Evolutionary conservation across 495 filamentous ascomycete species (phyloP).

Genomic region (Pseudomonodictys pantanalensis): DNA sequence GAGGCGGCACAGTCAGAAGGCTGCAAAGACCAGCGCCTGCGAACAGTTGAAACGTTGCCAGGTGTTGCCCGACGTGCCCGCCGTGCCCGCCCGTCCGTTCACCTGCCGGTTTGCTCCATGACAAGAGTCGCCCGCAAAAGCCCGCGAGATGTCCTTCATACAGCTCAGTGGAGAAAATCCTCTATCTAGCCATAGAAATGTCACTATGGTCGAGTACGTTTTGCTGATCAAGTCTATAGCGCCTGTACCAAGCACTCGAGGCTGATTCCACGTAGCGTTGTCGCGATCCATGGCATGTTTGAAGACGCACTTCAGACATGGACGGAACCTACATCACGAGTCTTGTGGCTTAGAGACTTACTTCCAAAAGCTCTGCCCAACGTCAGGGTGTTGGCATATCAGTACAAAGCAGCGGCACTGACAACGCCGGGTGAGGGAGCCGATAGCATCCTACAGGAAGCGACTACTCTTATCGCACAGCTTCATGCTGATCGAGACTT

Average conservation of each 20-base stretch:
- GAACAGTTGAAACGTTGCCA: no score
- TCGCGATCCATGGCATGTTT: conserved; percentile 14
- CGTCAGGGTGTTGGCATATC: conserved; percentile 4
- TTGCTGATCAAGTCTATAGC: background rate
- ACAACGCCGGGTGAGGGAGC: conserved; percentile 1
- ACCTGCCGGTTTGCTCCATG: no score
- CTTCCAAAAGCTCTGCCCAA: conserved; percentile 2
- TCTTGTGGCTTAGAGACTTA: conserved; percentile 16
- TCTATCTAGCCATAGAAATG: background rate
- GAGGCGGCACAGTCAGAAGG: no score
- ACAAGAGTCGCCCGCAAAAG: no score
- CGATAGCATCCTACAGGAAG: conserved; percentile 7
- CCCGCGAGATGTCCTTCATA: background rate
- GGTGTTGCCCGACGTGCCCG: no score
- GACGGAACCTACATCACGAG: background rate
- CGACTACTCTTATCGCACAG: conserved; percentile 3
- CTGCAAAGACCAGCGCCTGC: no score
- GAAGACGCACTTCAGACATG: conserved; percentile 15
- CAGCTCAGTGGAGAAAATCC: background rate
- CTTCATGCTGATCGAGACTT: conserved; percentile 16
- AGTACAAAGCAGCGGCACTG: conserved; percentile 6
- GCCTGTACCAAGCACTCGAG: background rate
- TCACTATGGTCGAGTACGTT: conserved; percentile 1
- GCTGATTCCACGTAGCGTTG: conserved; percentile 10
- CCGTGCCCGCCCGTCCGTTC: no score